Percentiles rank a stretch among this genome's conserved stretches.
phyloP scores from a whole-genome alignment of 129 eudicot species.

The Gnaphalium uliginosum region DNA sequence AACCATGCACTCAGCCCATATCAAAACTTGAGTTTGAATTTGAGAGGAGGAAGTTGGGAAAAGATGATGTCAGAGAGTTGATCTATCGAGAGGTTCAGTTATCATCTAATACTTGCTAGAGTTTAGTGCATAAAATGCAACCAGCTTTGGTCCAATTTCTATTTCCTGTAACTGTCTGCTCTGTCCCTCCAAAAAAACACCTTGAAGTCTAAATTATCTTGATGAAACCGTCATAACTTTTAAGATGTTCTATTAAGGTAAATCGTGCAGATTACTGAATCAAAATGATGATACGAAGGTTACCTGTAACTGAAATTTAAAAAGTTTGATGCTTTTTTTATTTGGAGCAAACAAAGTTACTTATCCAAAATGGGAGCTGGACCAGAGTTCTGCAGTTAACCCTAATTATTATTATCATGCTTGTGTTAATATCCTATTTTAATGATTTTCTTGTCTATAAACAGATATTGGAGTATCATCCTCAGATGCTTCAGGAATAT shows the following conservation, averaged over 20 bases:
- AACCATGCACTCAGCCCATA: slow-evolving; percentile 79
- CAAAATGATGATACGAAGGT: too few species aligned
- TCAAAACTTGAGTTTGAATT: slow-evolving; percentile 94
- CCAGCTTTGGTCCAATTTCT: background rate
- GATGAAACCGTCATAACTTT: too few species aligned
- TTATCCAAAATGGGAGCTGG: too few species aligned
- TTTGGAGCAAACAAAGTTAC: too few species aligned
- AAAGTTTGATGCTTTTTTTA: too few species aligned
- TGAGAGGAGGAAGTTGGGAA: slow-evolving; percentile 79
- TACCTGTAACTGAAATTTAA: too few species aligned
- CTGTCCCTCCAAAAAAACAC: too few species aligned
- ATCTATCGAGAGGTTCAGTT: slow-evolving; percentile 83
- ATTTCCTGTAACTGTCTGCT: too few species aligned
- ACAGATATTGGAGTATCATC: slow-evolving; percentile 95
- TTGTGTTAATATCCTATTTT: background rate
- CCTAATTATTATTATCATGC: background rate
- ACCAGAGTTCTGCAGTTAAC: background rate
- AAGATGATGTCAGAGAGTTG: slow-evolving; percentile 96
- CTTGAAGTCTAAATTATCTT: too few species aligned
- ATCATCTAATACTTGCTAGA: background rate
- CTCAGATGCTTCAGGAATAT: slow-evolving; percentile 94
- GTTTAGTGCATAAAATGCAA: background rate
- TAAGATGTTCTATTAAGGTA: too few species aligned
- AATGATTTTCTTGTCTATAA: slow-evolving; percentile 1
- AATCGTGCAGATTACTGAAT: too few species aligned